phyloP scores from a whole-genome alignment of 2,329 filamentous ascomycete species.

The Sporothrix curviconia region DNA sequence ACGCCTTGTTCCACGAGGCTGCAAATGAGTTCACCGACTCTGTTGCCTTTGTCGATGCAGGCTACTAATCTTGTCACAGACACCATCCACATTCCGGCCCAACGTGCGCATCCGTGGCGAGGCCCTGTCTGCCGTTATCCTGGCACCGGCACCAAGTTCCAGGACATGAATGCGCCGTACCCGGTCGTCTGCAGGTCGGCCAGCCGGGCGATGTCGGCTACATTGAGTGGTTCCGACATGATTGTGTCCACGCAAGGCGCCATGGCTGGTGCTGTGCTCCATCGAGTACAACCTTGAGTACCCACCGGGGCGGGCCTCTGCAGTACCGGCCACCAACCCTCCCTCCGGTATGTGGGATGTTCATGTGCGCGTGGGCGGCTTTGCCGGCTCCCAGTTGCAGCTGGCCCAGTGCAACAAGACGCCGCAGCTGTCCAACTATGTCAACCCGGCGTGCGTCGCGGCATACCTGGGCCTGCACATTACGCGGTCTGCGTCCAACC shows the following conservation, averaged over 20 bases:
- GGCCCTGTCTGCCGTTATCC: conserved; percentile 45
- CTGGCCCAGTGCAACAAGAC: conserved; percentile 59
- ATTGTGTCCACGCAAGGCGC: conserved; percentile 63
- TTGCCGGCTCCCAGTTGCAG: conserved; percentile 61
- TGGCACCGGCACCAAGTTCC: conserved; percentile 52
- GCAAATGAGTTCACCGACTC: conserved; percentile 33
- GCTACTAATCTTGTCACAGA: conserved; percentile 54
- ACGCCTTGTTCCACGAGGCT: conserved; percentile 35
- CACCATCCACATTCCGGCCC: conserved; percentile 44
- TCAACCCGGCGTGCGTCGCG: conserved; percentile 31
- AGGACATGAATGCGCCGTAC: conserved; percentile 51
- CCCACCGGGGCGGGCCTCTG: conserved; percentile 23
- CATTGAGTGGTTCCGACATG: conserved; percentile 66
- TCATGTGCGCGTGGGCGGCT: conserved; percentile 68
- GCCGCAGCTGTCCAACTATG: conserved; percentile 23
- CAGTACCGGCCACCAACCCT: conserved; percentile 16
- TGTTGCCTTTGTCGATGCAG: conserved; percentile 57
- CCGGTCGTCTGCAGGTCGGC: conserved; percentile 59
- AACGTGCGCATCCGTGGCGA: conserved; percentile 55
- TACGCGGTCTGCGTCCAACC: conserved; percentile 30
- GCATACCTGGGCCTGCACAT: conserved; percentile 37
- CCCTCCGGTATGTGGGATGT: conserved; percentile 64
- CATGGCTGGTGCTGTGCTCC: conserved; percentile 59
- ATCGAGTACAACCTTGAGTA: conserved; percentile 65
- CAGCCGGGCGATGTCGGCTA: conserved; percentile 53